Conservation (phyloP, 164 flowering plant species). For the Saururus chinensis region DNA sequence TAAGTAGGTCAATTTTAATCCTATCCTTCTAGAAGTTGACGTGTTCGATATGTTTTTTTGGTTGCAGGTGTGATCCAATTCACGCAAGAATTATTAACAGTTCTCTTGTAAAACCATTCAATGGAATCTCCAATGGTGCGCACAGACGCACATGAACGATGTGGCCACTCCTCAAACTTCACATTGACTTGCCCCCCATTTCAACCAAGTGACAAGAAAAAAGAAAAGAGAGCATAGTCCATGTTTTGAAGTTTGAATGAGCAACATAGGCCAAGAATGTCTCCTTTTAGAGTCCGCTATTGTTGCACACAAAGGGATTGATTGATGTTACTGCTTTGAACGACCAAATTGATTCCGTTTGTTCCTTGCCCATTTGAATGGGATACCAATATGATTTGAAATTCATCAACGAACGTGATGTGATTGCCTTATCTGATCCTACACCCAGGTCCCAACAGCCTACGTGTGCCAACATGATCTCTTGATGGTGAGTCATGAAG, state of each 20-base stretch:
- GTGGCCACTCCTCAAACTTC: background rate
- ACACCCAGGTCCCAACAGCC: no score
- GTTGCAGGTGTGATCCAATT: no score
- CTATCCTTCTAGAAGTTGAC: no score
- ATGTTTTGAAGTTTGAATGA: background rate
- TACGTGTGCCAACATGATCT: background rate
- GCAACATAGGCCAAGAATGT: background rate
- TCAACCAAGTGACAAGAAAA: background rate
- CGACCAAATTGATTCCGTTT: background rate
- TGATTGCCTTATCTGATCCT: background rate
- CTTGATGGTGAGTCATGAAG: background rate
- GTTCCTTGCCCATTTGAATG: background rate
- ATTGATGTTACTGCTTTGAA: background rate
- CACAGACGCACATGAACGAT: background rate
- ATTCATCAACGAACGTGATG: background rate
- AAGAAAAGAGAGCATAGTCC: background rate
- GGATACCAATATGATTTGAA: no score
- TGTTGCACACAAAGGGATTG: background rate
- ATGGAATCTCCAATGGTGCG: background rate
- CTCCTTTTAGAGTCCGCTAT: background rate
- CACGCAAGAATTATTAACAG: no score
- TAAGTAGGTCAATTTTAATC: no score
- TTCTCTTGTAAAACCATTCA: no score
- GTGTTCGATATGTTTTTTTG: no score
- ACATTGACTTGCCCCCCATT: background rate